Conservation (phyloP, 2,329 filamentous ascomycete genomes). For the Trichothecium roseum region DNA sequence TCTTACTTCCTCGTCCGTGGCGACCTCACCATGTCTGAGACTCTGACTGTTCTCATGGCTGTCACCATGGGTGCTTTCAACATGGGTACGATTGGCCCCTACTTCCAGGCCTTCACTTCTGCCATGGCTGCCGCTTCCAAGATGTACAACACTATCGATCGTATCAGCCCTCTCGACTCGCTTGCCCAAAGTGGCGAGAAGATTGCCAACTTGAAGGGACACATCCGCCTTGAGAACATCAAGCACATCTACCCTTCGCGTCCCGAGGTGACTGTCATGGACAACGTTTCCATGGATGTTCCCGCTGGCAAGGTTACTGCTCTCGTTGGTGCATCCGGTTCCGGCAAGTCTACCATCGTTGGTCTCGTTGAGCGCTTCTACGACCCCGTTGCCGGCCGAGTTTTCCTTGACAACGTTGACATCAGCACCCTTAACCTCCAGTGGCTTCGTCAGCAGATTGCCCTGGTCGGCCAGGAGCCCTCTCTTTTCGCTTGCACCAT, state of each 20-base stretch:
- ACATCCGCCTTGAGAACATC: constrained; percentile 69
- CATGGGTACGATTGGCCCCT: constrained; percentile 77
- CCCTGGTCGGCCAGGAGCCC: constrained; percentile 87
- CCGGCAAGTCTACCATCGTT: constrained; percentile 89
- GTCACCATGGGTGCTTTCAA: constrained; percentile 92
- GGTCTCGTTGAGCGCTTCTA: constrained; percentile 93
- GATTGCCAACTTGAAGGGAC: constrained; percentile 58
- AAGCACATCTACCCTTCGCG: constrained; percentile 93
- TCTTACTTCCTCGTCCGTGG: constrained; percentile 61
- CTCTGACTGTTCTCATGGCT: constrained; percentile 80
- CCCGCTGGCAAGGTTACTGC: constrained; percentile 89
- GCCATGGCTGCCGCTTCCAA: constrained; percentile 77
- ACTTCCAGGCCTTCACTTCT: constrained; percentile 76
- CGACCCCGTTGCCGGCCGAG: constrained; percentile 68
- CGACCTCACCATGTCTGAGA: constrained; percentile 54
- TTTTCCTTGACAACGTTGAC: constrained; percentile 75
- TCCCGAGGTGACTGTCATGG: constrained; percentile 81
- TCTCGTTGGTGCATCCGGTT: constrained; percentile 86
- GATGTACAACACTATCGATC: constrained; percentile 91
- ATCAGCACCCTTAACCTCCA: constrained; percentile 72
- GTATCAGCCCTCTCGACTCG: constrained; percentile 73
- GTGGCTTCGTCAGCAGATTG: constrained; percentile 88
- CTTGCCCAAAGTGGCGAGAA: constrained; percentile 56
- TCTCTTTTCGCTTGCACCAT: constrained; percentile 85
- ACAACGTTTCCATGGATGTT: constrained; percentile 67